Base-by-base conservation (phyloP, 305 asterid species). In the Ilex paraguariensis region DNA sequence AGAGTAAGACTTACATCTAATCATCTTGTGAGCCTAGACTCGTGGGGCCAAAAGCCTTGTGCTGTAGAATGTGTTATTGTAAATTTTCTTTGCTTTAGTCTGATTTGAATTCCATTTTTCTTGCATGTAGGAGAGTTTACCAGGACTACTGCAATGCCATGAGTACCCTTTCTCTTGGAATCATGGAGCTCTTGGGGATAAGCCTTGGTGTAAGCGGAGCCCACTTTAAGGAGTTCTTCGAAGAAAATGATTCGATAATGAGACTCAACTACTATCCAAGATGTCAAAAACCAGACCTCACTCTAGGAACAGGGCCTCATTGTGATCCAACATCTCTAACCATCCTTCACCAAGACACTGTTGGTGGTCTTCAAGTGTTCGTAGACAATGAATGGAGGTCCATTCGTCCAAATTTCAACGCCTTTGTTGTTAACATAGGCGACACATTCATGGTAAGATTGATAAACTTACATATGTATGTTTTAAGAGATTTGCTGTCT, bases 261-360 rank as follows among this genome's bases (percentile, higher is more conserved):
- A 82, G 95, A 72, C 57, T 90, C 50, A 90, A 90, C 75, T 90
- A 90, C 61, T 90, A 90, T 59, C 97, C 97, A 14, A 80, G 76
- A 3, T 90, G 97, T 70, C 95, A 79, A 49, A 85, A 78, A 63
- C 95, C 95, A 0, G 90, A 85, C 30, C 81, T 77, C n/a, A 77
- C 95, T 0, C 61, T 87, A 54, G 97, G 97, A 63, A 90, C 95
- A 0, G 97, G 97, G 6, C 97, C 97, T 12, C 97, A 85, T 65
- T 85, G 90, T 40, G 97, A 87, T 58, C 95, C 94, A 2, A 90
- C 97, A 5, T 90, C 97, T 8, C 78, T 90, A 31, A 90, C 97
- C 3, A 87, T 90, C 51, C 95, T 90, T 17, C 97, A 90, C 63
- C 97, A 90, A 58, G 97, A 90, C 73, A 68, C 64, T 0, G 87